Conservation (phyloP, 2,329 filamentous ascomycete genomes). For the Talaromyces sp. region DNA sequence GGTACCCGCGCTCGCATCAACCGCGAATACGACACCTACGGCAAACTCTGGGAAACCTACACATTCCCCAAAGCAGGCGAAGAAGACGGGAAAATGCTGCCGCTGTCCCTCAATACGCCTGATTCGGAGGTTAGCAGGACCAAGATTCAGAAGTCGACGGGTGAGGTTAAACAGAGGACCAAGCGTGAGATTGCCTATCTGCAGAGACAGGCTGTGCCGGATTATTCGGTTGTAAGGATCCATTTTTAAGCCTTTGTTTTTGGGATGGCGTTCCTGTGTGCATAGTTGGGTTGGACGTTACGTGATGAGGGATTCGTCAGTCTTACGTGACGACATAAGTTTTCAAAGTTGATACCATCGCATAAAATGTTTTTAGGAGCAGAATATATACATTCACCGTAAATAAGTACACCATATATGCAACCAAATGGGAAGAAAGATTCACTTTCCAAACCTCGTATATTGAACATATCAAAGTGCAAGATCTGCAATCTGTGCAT, state of each 20-base stretch:
- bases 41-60: slow-evolving; percentile 19
- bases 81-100: slow-evolving; percentile 52
- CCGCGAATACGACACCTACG: slow-evolving; percentile 18
- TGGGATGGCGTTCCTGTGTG: slow-evolving; percentile 21
- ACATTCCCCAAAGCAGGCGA: slow-evolving; percentile 31
- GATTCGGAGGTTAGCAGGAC: slow-evolving; percentile 42
- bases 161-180: slow-evolving; percentile 66
- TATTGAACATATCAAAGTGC: not conserved
- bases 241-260: slow-evolving; percentile 54
- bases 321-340: not conserved
- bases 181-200: slow-evolving; percentile 71
- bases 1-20: slow-evolving; percentile 10
- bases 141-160: slow-evolving; percentile 59
- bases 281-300: not conserved
- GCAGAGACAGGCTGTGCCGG: slow-evolving; percentile 72
- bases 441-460: not conserved
- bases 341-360: not conserved
- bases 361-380: too few relatives aligned
- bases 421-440: not conserved
- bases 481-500: slow-evolving; percentile 1
- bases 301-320: not conserved
- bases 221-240: slow-evolving; percentile 79
- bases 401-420: slow-evolving; percentile 5
- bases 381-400: not conserved
- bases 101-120: slow-evolving; percentile 64